Conservation (phyloP, 1,139 yeast species). For the Suhomyces guaymorum region DNA sequence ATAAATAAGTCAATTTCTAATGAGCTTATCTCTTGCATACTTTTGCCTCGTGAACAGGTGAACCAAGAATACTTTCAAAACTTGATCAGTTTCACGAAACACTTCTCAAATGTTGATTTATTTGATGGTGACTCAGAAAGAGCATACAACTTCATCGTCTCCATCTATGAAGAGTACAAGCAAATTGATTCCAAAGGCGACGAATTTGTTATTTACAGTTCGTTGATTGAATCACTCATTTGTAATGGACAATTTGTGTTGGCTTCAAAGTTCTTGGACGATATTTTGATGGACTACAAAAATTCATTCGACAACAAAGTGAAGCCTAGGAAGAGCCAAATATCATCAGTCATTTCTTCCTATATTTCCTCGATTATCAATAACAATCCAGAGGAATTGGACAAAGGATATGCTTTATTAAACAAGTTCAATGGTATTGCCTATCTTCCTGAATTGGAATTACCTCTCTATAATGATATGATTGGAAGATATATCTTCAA, state of each 20-base stretch:
- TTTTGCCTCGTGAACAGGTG: background rate
- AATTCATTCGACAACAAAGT: slow-evolving; percentile 16
- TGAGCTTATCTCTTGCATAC: slow-evolving; percentile 17
- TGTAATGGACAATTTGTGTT: slow-evolving; percentile 47
- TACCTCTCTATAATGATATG: slow-evolving; percentile 33
- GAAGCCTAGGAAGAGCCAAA: slow-evolving; percentile 24
- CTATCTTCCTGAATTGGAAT: slow-evolving; percentile 42
- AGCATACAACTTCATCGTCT: slow-evolving; percentile 30
- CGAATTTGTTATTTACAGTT: slow-evolving; percentile 52
- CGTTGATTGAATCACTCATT: slow-evolving; percentile 52
- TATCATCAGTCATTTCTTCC: slow-evolving; percentile 34
- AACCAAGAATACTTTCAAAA: slow-evolving; percentile 9
- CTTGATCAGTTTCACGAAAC: slow-evolving; percentile 27
- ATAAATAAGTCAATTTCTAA: slow-evolving; percentile 24
- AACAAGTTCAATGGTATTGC: slow-evolving; percentile 32
- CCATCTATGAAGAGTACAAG: slow-evolving; percentile 29
- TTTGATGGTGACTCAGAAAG: slow-evolving; percentile 18
- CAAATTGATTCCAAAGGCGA: slow-evolving; percentile 14
- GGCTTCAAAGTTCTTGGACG: slow-evolving; percentile 59
- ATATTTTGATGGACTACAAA: slow-evolving; percentile 36
- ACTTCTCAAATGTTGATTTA: slow-evolving; percentile 22
- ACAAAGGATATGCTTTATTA: slow-evolving; percentile 30
- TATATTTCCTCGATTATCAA: slow-evolving; percentile 32
- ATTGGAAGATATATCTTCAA: slow-evolving; percentile 27
- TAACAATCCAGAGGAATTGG: slow-evolving; percentile 19